Conservation (phyloP, 768 basidiomycete species). For the Lactarius tabidus region DNA sequence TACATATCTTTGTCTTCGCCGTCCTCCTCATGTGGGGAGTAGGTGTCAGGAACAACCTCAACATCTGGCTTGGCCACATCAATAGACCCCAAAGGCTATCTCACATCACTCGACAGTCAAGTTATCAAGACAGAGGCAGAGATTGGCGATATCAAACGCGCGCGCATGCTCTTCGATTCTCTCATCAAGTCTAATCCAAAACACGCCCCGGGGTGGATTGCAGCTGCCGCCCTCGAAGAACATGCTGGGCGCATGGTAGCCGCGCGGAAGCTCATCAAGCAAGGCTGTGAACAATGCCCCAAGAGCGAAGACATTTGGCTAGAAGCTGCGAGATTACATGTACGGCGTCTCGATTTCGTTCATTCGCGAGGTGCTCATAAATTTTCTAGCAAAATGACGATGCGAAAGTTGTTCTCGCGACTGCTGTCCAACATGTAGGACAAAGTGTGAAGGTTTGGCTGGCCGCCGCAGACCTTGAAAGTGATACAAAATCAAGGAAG, state of each 20-base stretch:
- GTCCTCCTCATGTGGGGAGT: not conserved
- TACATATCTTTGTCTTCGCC: constrained; percentile 21
- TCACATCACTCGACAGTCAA: constrained; percentile 90
- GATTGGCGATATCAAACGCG: constrained; percentile 98
- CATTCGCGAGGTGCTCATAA: constrained; percentile 4
- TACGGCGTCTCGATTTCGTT: constrained; percentile 37
- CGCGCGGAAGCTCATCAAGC: constrained; percentile 88
- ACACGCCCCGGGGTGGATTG: constrained; percentile 98
- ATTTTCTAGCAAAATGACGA: constrained; percentile 61
- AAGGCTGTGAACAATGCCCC: constrained; percentile 88
- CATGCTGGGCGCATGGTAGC: constrained; percentile 96
- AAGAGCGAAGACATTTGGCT: constrained; percentile 59
- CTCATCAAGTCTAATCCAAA: constrained; percentile 64
- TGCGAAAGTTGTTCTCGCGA: constrained; percentile 90
- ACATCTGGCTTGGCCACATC: constrained; percentile 76
- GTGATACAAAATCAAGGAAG: constrained; percentile 81
- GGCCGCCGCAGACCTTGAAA: constrained; percentile 83
- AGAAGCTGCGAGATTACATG: constrained; percentile 91
- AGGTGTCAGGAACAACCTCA: constrained; percentile 67
- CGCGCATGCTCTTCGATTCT: constrained; percentile 89
- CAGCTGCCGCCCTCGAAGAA: constrained; percentile 88
- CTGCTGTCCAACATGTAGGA: constrained; percentile 90
- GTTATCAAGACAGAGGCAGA: constrained; percentile 79
- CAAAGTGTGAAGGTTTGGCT: constrained; percentile 98
- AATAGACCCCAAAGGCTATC: constrained; percentile 97